Base-by-base conservation (phyloP, 164 flowering plant genomes). In the Vitis vinifera region DNA sequence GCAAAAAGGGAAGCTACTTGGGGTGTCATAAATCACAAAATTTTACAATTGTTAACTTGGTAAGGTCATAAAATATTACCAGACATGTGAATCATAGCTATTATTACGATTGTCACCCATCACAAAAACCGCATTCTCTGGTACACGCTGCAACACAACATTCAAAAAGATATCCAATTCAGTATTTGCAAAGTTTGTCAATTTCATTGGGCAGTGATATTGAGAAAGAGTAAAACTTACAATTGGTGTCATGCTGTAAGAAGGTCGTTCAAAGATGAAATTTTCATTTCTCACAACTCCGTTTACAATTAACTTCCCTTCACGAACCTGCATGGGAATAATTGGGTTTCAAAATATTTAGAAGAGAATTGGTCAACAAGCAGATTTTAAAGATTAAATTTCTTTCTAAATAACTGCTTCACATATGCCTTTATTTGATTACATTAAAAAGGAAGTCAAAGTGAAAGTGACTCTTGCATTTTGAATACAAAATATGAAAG, bases 61-160 rank as follows among this genome's bases (percentile, higher is more conserved):
- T 14, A 65, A 7, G 60, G 29, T 29, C 10, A 17, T 3, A 62
- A 13, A 37, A 52, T 27, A 60, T 81, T 89, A 95, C 99, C 99
- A 96, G 12, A 96, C 89, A 70, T 96, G 99, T 12, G 99, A 96
- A 71, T 92, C 99, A 72, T 93, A 96, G 84, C 99, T 96, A 79
- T 93, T 96, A 81, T 96, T 96, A 29, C 97, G 91, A 73, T 96
- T 96, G 77, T 96, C 99, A 48, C 99, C 99, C 99, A 96, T 96
- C 74, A 96, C 99, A 79, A 93, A 92, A 51, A 96, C 98, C 0
- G 77, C 89, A 73, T 91, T 87, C 70, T 88, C 91, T 10, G 99
- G 99, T 58, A 93, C 93, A 63, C 71, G 80, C 97, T 93, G 91
- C 75, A 83, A 19, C 51, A 70, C 17, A 53, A 71, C 23, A 68